Evolutionary conservation across 2,329 filamentous ascomycete genomes (phyloP), one percentile per base, ranked within the genome.

Genomic region (Ophiostoma fasciatum): DNA sequence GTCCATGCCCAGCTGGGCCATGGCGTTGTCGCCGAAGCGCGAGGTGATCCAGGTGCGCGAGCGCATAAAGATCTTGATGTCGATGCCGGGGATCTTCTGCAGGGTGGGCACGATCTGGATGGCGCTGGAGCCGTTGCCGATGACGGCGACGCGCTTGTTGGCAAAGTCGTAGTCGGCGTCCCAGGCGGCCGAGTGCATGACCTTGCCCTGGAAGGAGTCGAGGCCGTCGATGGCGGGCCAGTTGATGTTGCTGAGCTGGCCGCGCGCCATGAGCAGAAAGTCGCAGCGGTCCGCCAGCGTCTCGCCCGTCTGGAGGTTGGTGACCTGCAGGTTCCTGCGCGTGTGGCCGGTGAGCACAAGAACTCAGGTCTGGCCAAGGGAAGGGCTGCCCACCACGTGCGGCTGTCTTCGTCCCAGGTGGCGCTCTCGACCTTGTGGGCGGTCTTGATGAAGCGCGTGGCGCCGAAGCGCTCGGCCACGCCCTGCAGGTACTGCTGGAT

Each of bases 61-160:
- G 35, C 64, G 57, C 32, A 66, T 58, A 42, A 67, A 69, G 36
- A 61, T 61, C 5, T 53, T 59, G 20, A 68, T 46, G 9, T 55
- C 45, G 4, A 53, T 42, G 4, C 61, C 62, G 34, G 60, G 51
- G 2, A 59, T 28, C 40, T 60, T 61, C 43, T 66, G 64, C 27
- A 71, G 50, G 6, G 45, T 39, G 8, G 66, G 66, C 8, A 70
- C 55, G 36, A 71, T 69, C 40, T 71, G 66, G 41, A 69, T 68
- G 1, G 58, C 59, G 42, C 63, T 67, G 15, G 63, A 64, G 11
- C 66, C 66, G 37, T 63, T 63, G n/a, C 66, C 66, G 31, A 71
- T 62, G 5, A 71, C 50, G 7, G 60, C 66, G 13, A 71, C 52
- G 36, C 52, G 53, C 49, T 69, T 69, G 41, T 60, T 57, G 28